Conservation (phyloP, 257 asterid species). For the Gentiana dahurica region DNA sequence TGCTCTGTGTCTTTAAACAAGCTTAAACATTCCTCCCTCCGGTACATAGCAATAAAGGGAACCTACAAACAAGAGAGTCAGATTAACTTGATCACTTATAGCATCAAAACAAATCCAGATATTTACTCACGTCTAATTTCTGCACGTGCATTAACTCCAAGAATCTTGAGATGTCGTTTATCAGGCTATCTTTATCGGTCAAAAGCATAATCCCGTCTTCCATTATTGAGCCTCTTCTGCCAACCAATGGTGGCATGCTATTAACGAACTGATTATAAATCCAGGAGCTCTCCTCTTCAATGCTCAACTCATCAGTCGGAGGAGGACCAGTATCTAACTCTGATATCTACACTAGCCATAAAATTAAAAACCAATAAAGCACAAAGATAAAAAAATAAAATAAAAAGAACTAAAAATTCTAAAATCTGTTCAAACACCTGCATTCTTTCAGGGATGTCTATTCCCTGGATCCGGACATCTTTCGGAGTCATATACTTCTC, state of each 20-base stretch:
- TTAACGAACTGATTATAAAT: constrained; percentile 62
- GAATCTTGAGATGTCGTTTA: constrained; percentile 55
- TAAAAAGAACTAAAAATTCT: constrained; percentile 2
- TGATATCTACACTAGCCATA: constrained; percentile 32
- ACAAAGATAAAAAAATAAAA: too few species aligned
- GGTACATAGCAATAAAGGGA: constrained; percentile 87
- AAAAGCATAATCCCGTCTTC: constrained; percentile 42
- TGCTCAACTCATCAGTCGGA: constrained; percentile 52
- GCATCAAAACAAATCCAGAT: constrained; percentile 6
- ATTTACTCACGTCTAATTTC: constrained; percentile 61
- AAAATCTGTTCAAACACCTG: constrained; percentile 44
- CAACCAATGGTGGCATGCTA: constrained; percentile 47
- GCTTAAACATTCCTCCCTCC: constrained; percentile 84
- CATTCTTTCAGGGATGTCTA: constrained; percentile 89
- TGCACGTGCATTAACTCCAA: constrained; percentile 77
- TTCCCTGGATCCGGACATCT: constrained; percentile 66
- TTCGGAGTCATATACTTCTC: constrained; percentile 87
- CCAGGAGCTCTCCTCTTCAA: constrained; percentile 86
- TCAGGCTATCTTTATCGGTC: constrained; percentile 51
- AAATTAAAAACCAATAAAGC: not conserved
- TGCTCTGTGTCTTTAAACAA: constrained; percentile 63
- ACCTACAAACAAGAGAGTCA: constrained; percentile 33
- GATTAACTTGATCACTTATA: not conserved
- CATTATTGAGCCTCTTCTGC: constrained; percentile 24
- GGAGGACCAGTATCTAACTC: constrained; percentile 82